Base-by-base conservation (phyloP, 2,329 filamentous ascomycete species). In the Aspergillus niger region DNA sequence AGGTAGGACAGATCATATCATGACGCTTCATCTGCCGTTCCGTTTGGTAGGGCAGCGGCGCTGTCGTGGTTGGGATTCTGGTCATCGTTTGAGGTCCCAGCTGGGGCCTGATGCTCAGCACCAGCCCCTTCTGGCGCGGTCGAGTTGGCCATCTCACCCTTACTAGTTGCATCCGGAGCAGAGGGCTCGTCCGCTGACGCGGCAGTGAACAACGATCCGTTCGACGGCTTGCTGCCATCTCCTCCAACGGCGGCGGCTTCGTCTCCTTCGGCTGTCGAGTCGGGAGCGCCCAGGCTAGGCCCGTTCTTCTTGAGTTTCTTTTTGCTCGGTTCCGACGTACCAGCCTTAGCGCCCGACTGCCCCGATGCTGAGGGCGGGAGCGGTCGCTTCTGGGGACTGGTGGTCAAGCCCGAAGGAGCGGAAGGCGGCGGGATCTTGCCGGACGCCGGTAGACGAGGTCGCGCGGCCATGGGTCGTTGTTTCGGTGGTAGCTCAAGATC, bases 401-500 rank as follows among this genome's bases (percentile, higher is more conserved):
- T 63, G 28, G 70, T 74, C 20, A 67, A 67, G 30, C 70, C 73
- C 6, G 70, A 58, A 13, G 72, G 66, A 28, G 69, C 73, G 38
- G 72, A 67, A 28, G 70, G 69, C 1, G 75, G 72, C 7, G 72
- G 74, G 38, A 81, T 81, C 63, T 80, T 81, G 50, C 79, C 79
- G 20, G 77, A 79, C 30, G 78, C 79, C 26, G 79, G 79, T 47
- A 81, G 72, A 63, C 79, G 74, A 24, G 79, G 76, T 30, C 79
- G 74, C 41, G 74, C 69, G 49, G 77, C 74, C 61, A 75, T 79
- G 20, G 77, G 79, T 47, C 92, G 85, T 78, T 99, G 95, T 78
- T 99, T 99, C 58, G 89, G 86, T 15, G 96, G 95, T 24, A 99
- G 81, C 68, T 99, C 94, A 72, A 98, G 91, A 77, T 99, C 95